Base-by-base conservation (phyloP, 163 green algal species). In the Volvox carteri region DNA sequence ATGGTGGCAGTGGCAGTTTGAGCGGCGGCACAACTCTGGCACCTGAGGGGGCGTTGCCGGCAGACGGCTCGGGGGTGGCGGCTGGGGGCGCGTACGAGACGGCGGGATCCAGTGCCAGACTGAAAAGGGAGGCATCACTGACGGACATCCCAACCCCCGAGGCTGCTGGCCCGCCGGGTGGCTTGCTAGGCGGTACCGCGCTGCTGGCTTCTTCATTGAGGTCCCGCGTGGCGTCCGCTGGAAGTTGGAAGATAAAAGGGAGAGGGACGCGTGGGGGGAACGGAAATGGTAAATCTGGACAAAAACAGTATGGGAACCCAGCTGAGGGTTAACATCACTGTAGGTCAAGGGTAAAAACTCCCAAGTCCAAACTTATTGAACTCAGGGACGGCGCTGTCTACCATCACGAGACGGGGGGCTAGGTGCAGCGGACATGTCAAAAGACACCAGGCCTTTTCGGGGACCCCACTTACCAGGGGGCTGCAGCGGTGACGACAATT, bases 111-210 rank as follows among this genome's bases (percentile, higher is more conserved):
- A 87, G 62, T 1, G 65, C 48, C 4, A 88, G 42, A 28, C 83
- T 88, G 83, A 88, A 88, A 5, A 88, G 67, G 8, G 83, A 88
- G 8, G 68, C 83, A 1, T 75, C 83, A 37, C 83, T 88, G 25
- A 12, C 83, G 44, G 62, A 78, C 48, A 74, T 48, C 2, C 30
- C 30, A 6, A 74, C 33, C 2, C 30, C 30, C 4, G 83, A 35
- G 50, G 79, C 60, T 41, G 62, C 60, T 21, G 39, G 79, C 54
- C 42, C 42, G 6, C 35, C 41, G 14, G 35, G 56, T 28, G 50
- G 65, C 25, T 12, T 52, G 48, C 30, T 70, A 7, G n/a, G 7
- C 30, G 41, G 78, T 14, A 12, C 18, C 9, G 41, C 52, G 54
- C 50, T 78, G 77, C 30, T 78, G 37, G 70, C 23, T 35, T 73